Evolutionary conservation across 1,139 yeast species (phyloP).

Genomic region (Zhuliangozyma parablackwelliae): DNA sequence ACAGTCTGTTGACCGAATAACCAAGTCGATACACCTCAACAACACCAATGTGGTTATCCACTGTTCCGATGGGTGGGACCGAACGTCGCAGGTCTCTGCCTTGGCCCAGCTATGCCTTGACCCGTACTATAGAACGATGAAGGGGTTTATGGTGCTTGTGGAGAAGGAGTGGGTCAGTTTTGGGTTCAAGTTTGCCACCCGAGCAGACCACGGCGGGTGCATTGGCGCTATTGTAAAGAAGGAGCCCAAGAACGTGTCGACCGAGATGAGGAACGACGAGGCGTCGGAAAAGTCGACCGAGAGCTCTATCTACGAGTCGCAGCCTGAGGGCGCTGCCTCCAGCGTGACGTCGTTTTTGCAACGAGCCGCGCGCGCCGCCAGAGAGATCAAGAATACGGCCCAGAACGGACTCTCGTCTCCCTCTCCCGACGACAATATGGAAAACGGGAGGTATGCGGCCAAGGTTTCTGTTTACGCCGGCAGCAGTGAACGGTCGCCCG

Average conservation of each 20-base stretch:
- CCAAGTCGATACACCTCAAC: constrained; percentile 75
- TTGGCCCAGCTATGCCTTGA: constrained; percentile 83
- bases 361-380: constrained; percentile 45
- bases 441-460: constrained; percentile 8
- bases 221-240: constrained; percentile 35
- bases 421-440: constrained; percentile 9
- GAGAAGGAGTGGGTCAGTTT: constrained; percentile 96
- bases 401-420: constrained; percentile 13
- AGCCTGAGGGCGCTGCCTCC: constrained; percentile 10
- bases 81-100: constrained; percentile 87
- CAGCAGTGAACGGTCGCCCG: constrained; percentile 64
- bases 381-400: constrained; percentile 39
- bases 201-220: constrained; percentile 70
- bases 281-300: constrained; percentile 11
- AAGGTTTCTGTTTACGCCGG: constrained; percentile 29
- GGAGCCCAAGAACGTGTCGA: constrained; percentile 10
- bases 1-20: constrained; percentile 72
- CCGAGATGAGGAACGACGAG: constrained; percentile 8
- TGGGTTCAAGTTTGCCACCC: constrained; percentile 84
- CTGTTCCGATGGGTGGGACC: constrained; percentile 98
- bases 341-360: constrained; percentile 26
- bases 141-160: constrained; percentile 78
- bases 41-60: constrained; percentile 82
- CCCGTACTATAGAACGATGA: constrained; percentile 81
- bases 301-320: constrained; percentile 8